phyloP scores from a whole-genome alignment of 495 filamentous ascomycete species.

The Xylaria intraflava region DNA sequence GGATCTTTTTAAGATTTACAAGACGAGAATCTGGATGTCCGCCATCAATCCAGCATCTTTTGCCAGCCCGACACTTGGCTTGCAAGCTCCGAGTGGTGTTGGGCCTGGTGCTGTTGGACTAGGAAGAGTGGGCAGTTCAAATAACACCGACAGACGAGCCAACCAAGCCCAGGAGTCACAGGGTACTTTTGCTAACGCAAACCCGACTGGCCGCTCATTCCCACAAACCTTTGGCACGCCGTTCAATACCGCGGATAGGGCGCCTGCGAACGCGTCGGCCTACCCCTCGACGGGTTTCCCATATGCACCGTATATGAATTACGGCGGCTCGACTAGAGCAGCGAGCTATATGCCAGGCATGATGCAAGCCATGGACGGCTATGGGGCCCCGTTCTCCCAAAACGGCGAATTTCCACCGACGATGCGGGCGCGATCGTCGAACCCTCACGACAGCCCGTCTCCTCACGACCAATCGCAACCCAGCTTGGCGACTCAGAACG shows the following conservation, averaged over 20 bases:
- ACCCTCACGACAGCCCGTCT: conserved; percentile 26
- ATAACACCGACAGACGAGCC: conserved; percentile 41
- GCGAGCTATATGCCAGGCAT: conserved; percentile 30
- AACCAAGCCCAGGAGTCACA: conserved; percentile 40
- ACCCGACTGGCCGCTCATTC: conserved; percentile 32
- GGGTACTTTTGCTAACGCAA: conserved; percentile 28
- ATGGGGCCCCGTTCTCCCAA: conserved; percentile 35
- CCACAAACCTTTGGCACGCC: conserved; percentile 31
- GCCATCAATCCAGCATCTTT: conserved; percentile 98
- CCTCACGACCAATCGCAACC: conserved; percentile 34
- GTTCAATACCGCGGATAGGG: conserved; percentile 30
- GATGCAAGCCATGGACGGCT: conserved; percentile 38
- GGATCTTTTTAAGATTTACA: conserved; percentile 97
- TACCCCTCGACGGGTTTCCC: conserved; percentile 33
- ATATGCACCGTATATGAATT: conserved; percentile 42
- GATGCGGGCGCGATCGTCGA: conserved; percentile 38
- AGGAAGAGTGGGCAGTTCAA: conserved; percentile 29
- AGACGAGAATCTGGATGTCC: conserved; percentile 99
- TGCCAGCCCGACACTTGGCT: conserved; percentile 68
- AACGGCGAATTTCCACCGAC: conserved; percentile 34
- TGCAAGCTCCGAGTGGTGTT: conserved; percentile 59
- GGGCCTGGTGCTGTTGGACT: conserved; percentile 54
- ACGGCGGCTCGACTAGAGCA: conserved; percentile 33
- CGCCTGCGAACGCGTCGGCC: conserved; percentile 24
- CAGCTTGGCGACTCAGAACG: conserved; percentile 30